Base-by-base conservation (phyloP, 345 rosid species). In the Moricandia arvensis region DNA sequence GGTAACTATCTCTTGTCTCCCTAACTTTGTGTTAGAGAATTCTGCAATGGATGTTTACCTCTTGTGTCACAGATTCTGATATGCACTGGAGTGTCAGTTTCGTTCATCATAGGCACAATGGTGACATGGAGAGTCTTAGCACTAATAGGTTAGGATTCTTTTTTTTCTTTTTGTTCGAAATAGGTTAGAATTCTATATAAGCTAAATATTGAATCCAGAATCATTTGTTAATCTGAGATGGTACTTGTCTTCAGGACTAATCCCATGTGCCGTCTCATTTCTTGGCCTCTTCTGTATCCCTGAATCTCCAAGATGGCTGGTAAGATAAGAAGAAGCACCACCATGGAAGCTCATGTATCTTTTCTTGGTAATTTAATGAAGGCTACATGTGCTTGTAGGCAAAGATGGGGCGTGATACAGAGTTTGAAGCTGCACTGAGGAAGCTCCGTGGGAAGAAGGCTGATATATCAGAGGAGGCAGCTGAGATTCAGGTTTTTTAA, bases 221-320 rank as follows among this genome's bases (percentile, higher is more conserved):
- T 59, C 63, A n/a, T 57, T 7, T 66, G 33, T 43, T 8, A 2
- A 71, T 34, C 7, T 45, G 61, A 63, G 2, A 63, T 51, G 57
- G 30, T 27, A 57, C 11, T 64, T 75, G 64, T 59, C 71, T 83
- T 81, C 89, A 91, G 96, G 96, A 74, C 83, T 89, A 66, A 31
- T 91, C 82, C 95, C 95, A 13, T 91, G 97, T 66, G 85, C 81
- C 26, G 78, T 87, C 81, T 82, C 87, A 59, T 51, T 86, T 74
- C 61, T 85, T 16, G 97, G 95, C 53, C 91, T 91, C 75, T 84
- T 88, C 67, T 80, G 83, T 80, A 87, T 89, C 76, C 97, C 93
- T 7, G 97, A 89, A 82, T 91, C 97, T 66, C 96, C 97, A 0
- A 88, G 97, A 84, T 91, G 97, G 97, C 88, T 89, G 85, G 97